A percentile compares a stretch with the other conserved stretches of the same genome.
Evolutionary conservation across 345 rosid species (phyloP).

Genomic region (Lepidium didymum): DNA sequence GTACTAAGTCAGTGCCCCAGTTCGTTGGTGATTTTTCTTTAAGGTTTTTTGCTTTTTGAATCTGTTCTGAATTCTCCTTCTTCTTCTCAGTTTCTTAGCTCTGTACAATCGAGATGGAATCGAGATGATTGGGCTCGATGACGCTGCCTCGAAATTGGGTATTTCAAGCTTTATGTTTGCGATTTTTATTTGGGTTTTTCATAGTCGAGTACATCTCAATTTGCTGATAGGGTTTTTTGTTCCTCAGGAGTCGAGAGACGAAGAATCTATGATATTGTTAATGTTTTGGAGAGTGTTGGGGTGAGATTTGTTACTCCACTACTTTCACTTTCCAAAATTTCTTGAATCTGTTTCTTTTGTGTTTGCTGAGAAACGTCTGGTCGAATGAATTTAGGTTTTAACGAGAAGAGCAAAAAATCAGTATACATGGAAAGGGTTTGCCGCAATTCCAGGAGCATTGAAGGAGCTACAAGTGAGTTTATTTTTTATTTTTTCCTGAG

Average conservation of each 20-base stretch:
- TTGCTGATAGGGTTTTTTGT: neutral
- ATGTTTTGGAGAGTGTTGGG: conserved; percentile 82
- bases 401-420: conserved; percentile 63
- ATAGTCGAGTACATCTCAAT: neutral
- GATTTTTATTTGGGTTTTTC: neutral
- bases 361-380: neutral
- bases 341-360: neutral
- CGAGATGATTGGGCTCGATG: conserved; percentile 72
- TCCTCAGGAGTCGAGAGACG: conserved; percentile 74
- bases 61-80: neutral
- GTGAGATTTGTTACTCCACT: conserved; percentile 35
- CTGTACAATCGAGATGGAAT: conserved; percentile 61
- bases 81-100: conserved; percentile 53
- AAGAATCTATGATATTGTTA: conserved; percentile 84
- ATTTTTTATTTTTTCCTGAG: too few relatives aligned
- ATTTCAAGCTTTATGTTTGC: neutral
- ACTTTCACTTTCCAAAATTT: neutral
- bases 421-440: conserved; percentile 80
- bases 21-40: neutral
- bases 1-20: conserved; percentile 52
- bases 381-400: conserved; percentile 42
- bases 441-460: conserved; percentile 57
- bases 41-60: neutral
- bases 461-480: conserved; percentile 50
- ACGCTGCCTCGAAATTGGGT: conserved; percentile 79